These are phyloP conservation scores for Quercus tomentella DNA, from an alignment of 331 rosid genomes.

Conservation along the genomic window DNA sequence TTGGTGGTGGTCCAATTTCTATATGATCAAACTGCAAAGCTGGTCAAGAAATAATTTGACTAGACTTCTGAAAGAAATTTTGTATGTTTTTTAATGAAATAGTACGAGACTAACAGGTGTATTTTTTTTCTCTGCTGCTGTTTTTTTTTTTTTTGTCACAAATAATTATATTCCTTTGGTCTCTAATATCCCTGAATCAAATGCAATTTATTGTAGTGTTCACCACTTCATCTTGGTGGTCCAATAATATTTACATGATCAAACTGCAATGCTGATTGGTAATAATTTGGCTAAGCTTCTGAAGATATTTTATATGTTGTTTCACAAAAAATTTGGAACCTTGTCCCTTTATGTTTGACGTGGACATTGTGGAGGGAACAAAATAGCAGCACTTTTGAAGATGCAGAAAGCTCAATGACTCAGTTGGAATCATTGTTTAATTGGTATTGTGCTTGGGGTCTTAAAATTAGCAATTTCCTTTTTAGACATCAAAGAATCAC, in stretches of 20 bases:
- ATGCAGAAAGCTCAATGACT: too few species aligned
- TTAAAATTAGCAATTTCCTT: too few species aligned
- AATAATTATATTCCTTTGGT: background rate
- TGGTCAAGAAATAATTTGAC: background rate
- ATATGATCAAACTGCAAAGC: background rate
- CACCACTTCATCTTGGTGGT: background rate
- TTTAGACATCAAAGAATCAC: too few species aligned
- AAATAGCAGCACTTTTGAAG: too few species aligned
- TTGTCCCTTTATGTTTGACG: too few species aligned
- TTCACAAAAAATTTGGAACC: background rate
- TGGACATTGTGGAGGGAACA: too few species aligned
- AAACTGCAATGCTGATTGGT: background rate
- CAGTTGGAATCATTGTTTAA: too few species aligned
- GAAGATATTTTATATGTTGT: background rate
- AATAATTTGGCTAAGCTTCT: background rate
- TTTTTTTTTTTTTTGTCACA: background rate
- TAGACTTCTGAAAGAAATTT: too few species aligned
- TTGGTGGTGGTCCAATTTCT: background rate
- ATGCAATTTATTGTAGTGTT: background rate
- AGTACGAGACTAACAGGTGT: too few species aligned
- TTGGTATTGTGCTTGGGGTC: too few species aligned
- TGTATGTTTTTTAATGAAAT: background rate
- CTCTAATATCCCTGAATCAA: background rate
- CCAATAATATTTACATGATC: background rate
- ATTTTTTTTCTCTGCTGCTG: too few species aligned